A percentile compares a stretch with the other conserved stretches of the same genome.
phyloP scores from a whole-genome alignment of 257 asterid genomes.

The Solanum lycopersicoides region DNA sequence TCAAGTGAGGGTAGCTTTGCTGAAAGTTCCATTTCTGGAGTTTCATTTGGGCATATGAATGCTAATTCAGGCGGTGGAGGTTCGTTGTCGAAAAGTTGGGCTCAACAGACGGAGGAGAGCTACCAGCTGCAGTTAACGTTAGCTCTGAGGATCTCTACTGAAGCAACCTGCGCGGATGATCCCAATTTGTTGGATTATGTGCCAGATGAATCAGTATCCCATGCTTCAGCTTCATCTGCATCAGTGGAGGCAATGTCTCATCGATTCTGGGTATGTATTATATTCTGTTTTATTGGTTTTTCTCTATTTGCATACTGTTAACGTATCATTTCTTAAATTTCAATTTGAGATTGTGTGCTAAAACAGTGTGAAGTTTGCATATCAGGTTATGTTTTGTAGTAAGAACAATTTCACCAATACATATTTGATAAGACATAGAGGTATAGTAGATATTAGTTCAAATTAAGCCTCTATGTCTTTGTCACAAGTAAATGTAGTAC shows the following conservation, averaged over 20 bases:
- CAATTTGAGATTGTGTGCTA: neutral
- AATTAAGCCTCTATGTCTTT: neutral
- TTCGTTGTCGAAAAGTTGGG: conserved; percentile 75
- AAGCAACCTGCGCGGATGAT: conserved; percentile 73
- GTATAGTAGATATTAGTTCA: neutral
- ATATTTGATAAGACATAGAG: neutral
- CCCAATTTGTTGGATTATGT: conserved; percentile 76
- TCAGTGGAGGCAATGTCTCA: conserved; percentile 63
- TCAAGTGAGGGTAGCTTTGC: neutral
- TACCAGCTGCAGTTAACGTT: conserved; percentile 80
- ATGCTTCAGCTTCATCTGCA: conserved; percentile 23
- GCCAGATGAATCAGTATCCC: conserved; percentile 39
- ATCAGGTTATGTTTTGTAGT: neutral
- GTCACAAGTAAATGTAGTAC: neutral
- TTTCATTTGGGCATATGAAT: neutral
- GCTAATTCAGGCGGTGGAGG: conserved; percentile 25
- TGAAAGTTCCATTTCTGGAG: conserved; percentile 79
- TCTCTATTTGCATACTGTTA: neutral
- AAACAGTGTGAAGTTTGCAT: neutral
- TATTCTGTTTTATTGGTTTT: neutral
- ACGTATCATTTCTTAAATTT: neutral
- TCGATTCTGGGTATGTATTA: conserved; percentile 67
- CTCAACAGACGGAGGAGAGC: conserved; percentile 97
- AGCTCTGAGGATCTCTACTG: conserved; percentile 78
- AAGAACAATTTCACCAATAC: neutral